These are phyloP conservation scores for Lathyrus sativus DNA, from an alignment of 306 rosid species.

Conservation along the genomic window DNA sequence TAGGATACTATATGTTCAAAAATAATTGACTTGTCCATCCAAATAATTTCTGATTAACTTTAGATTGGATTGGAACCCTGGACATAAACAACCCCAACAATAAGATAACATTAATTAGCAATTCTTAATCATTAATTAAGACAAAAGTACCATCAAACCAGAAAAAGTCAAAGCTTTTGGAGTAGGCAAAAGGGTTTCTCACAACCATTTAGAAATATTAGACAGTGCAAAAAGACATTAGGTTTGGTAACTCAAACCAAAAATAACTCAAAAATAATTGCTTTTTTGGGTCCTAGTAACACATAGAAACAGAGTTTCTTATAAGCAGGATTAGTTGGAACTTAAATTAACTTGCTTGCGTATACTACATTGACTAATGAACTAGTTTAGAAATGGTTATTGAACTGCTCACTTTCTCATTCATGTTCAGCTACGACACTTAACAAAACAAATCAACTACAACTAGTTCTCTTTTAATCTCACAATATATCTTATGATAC, in stretches of 20 bases:
- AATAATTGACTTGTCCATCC: conserved; percentile 32
- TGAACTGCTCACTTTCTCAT: conserved; percentile 69
- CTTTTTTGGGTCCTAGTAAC: conserved; percentile 2
- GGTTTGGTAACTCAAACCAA: conserved; percentile 72
- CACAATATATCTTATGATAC: not conserved
- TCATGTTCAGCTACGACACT: conserved; percentile 63
- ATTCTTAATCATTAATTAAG: conserved; percentile 31
- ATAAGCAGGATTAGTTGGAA: conserved; percentile 36
- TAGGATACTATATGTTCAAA: not conserved
- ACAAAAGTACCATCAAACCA: conserved; percentile 39
- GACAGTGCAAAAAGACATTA: conserved; percentile 55
- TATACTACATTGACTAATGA: conserved; percentile 55
- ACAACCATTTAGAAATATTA: conserved; percentile 47
- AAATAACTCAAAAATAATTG: conserved; percentile 30
- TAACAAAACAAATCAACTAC: conserved; percentile 46
- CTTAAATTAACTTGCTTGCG: conserved; percentile 39
- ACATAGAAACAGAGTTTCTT: not conserved
- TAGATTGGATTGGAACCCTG: conserved; percentile 39
- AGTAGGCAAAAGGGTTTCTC: conserved; percentile 54
- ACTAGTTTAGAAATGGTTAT: conserved; percentile 31
- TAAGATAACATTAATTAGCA: conserved; percentile 29
- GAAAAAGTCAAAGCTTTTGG: conserved; percentile 40
- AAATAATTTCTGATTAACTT: conserved; percentile 27
- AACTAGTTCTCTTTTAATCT: conserved; percentile 39
- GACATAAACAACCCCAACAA: conserved; percentile 33